A percentile compares a stretch with the other conserved stretches of the same genome.
Evolutionary conservation across 306 rosid genomes (phyloP).

Genomic region (Quercus rubra): DNA sequence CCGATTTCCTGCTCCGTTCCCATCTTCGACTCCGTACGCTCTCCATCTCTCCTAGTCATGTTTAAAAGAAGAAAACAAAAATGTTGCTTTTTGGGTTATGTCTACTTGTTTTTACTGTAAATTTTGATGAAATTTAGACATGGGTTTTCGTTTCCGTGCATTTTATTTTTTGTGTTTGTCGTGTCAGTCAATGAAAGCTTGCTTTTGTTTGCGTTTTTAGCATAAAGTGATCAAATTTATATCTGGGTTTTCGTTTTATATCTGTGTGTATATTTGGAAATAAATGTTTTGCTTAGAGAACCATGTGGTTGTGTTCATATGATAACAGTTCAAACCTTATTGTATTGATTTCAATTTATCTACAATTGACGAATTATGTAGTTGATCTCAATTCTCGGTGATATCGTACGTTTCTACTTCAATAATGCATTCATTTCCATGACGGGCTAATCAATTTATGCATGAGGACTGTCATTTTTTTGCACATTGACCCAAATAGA

Average conservation of each 20-base stretch:
- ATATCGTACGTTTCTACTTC: too few species aligned
- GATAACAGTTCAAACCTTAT: neutral
- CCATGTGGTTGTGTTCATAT: neutral
- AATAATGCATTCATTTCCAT: too few species aligned
- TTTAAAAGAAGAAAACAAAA: neutral
- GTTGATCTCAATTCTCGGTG: neutral
- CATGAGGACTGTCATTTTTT: too few species aligned
- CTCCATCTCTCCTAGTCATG: neutral
- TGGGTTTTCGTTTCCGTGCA: neutral
- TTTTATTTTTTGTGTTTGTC: neutral
- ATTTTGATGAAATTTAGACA: neutral
- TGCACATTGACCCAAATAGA: too few species aligned
- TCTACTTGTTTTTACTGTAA: neutral
- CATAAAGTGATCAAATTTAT: too few species aligned
- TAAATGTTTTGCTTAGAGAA: neutral
- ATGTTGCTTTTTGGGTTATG: neutral
- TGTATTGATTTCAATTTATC: neutral
- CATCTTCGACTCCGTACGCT: slow-evolving; percentile 33
- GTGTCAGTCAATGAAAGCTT: neutral
- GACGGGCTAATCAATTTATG: too few species aligned
- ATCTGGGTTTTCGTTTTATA: too few species aligned
- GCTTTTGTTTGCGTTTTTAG: too few species aligned
- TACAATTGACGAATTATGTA: neutral
- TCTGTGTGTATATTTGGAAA: neutral
- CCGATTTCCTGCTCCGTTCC: slow-evolving; percentile 42